Evolutionary conservation across 306 rosid genomes (phyloP).

Genomic region (Castanospermum australe): DNA sequence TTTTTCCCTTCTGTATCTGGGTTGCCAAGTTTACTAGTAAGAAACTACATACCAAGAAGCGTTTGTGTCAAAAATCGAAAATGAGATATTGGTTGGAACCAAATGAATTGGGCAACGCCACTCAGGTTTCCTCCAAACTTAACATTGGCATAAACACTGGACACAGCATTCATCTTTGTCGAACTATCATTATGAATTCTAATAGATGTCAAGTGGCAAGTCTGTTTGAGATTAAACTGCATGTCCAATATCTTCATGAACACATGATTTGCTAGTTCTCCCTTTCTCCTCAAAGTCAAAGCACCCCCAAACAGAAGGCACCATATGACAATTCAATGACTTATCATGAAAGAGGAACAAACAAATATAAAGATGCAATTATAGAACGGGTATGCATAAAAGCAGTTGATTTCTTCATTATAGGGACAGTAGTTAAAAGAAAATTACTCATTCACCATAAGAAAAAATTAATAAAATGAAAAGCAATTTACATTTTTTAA

Average conservation of each 20-base stretch:
- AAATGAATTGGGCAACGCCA: too few relatives aligned
- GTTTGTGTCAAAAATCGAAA: too few relatives aligned
- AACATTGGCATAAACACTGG: neutral
- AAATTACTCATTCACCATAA: neutral
- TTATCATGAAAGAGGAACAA: neutral
- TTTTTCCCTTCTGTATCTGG: neutral
- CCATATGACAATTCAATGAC: neutral
- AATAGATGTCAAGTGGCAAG: neutral
- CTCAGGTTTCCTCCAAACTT: neutral
- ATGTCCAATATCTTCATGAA: neutral
- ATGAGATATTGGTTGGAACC: neutral
- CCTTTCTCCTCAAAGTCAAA: neutral
- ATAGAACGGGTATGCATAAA: neutral
- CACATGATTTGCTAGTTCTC: neutral
- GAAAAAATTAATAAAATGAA: neutral
- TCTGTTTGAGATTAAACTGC: neutral
- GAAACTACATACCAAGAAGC: neutral
- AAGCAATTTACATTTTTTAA: slow-evolving; percentile 29
- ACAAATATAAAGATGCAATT: neutral
- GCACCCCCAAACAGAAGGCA: neutral
- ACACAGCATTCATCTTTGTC: neutral
- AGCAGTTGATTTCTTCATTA: neutral
- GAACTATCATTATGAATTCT: neutral
- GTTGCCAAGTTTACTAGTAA: neutral
- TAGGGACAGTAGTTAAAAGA: neutral